Evolutionary conservation across 2,329 filamentous ascomycete genomes (phyloP).

Genomic region (Rhexocercosporidium sp.): DNA sequence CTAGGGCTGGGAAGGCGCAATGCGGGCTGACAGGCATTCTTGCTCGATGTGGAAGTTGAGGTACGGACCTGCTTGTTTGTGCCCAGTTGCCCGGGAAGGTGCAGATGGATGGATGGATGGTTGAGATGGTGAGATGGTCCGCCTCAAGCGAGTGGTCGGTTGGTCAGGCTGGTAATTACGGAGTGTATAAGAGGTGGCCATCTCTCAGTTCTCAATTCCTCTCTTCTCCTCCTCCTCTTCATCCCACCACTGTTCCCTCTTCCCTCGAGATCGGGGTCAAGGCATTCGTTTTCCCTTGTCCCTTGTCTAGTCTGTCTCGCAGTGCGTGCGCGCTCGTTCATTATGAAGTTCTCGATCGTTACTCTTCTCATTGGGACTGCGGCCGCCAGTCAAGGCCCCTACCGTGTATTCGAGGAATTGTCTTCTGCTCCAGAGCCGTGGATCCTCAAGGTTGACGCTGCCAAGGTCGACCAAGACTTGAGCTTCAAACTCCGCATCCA

Average conservation of each 20-base stretch:
- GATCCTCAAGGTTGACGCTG: conserved; percentile 10
- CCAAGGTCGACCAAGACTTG: conserved; percentile 16
- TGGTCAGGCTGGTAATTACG: background rate
- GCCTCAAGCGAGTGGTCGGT: too few relatives aligned
- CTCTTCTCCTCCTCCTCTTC: background rate
- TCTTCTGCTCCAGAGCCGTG: conserved; percentile 19
- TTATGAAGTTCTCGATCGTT: conserved; percentile 1
- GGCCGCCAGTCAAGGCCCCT: background rate
- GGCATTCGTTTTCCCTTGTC: background rate
- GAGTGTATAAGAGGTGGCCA: background rate
- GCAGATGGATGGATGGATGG: background rate
- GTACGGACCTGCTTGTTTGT: background rate
- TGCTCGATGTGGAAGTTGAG: background rate
- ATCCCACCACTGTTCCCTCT: too few relatives aligned
- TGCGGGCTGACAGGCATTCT: background rate
- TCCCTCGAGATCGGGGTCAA: too few relatives aligned
- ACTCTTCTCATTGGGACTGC: conserved; percentile 1
- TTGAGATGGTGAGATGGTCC: background rate
- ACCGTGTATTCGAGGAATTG: conserved; percentile 24
- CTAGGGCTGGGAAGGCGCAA: background rate
- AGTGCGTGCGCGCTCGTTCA: background rate
- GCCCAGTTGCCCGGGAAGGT: background rate
- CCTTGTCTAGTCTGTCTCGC: background rate
- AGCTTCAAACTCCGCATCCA: conserved; percentile 36
- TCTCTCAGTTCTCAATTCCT: background rate